phyloP scores from a whole-genome alignment of 192 early-diverging fungal genomes.

The Haplosporangium gracile region DNA sequence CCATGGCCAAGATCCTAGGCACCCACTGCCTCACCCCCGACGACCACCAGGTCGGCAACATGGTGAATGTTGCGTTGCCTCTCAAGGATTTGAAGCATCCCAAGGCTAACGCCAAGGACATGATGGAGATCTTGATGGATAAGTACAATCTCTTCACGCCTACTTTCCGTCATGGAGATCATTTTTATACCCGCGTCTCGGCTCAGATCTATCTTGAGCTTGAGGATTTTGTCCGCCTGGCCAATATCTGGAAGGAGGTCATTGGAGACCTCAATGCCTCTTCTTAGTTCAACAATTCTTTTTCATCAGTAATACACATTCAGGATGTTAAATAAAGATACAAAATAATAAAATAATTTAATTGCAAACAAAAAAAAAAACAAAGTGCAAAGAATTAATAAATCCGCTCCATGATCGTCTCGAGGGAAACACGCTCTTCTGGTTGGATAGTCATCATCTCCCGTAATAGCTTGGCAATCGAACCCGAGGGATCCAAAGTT shows the following conservation, averaged over 20 bases:
- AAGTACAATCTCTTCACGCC: constrained; percentile 56
- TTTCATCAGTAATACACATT: too few relatives aligned
- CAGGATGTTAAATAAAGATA: background rate
- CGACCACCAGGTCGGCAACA: constrained; percentile 60
- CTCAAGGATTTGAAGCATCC: constrained; percentile 36
- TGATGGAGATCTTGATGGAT: constrained; percentile 55
- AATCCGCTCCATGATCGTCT: constrained; percentile 50
- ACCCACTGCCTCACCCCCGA: constrained; percentile 65
- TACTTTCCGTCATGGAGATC: constrained; percentile 60
- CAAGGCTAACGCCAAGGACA: background rate
- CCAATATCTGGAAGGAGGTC: constrained; percentile 59
- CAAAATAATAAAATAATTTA: background rate
- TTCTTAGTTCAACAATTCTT: background rate
- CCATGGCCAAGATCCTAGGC: constrained; percentile 69
- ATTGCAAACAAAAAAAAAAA: background rate
- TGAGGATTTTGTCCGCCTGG: constrained; percentile 62
- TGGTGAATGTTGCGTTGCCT: constrained; percentile 74
- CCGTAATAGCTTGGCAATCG: constrained; percentile 25
- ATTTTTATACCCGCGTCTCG: constrained; percentile 65
- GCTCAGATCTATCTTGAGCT: constrained; percentile 70
- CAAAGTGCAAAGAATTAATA: constrained; percentile 11
- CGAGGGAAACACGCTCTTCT: constrained; percentile 32
- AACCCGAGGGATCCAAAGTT: constrained; percentile 43
- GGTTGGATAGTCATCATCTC: constrained; percentile 38
- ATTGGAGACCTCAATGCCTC: constrained; percentile 51